These are phyloP conservation scores for Aspergillus cejpii DNA, from an alignment of 2,329 filamentous ascomycete genomes.

Conservation along the genomic window DNA sequence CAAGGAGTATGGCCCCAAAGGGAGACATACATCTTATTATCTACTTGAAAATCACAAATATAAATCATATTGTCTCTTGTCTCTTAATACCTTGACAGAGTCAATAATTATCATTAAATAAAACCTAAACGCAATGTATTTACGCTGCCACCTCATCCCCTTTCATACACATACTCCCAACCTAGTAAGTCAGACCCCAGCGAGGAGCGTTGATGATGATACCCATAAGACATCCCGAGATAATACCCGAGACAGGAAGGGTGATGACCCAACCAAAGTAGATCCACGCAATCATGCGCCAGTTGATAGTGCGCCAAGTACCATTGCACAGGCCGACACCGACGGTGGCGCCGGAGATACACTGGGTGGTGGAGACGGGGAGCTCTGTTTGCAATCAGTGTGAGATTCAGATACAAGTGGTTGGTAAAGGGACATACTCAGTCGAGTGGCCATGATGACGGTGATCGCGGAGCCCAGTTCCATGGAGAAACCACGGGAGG, in stretches of 20 bases:
- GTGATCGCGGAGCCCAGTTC: constrained; percentile 16
- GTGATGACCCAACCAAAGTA: constrained; percentile 18
- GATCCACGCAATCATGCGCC: constrained; percentile 19
- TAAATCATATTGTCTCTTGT: too few species aligned
- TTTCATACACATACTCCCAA: neutral
- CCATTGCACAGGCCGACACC: constrained; percentile 18
- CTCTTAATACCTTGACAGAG: too few species aligned
- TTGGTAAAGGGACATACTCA: constrained; percentile 6
- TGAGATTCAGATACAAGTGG: neutral
- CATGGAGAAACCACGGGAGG: constrained; percentile 18
- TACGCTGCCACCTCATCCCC: neutral
- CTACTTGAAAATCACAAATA: too few species aligned
- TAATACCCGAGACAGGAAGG: constrained; percentile 12
- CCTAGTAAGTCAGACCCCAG: constrained; percentile 9
- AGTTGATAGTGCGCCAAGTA: constrained; percentile 18
- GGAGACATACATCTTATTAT: too few species aligned
- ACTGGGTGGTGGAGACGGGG: constrained; percentile 17
- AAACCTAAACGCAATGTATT: neutral
- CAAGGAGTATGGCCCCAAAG: too few species aligned
- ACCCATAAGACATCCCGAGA: constrained; percentile 13
- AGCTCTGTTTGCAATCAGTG: constrained; percentile 7
- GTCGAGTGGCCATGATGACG: constrained; percentile 14
- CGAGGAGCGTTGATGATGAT: constrained; percentile 17
- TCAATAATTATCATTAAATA: neutral
- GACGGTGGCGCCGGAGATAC: constrained; percentile 17